phyloP scores from a whole-genome alignment of 2,329 filamentous ascomycete genomes.

The Rhynchosporium secalis region DNA sequence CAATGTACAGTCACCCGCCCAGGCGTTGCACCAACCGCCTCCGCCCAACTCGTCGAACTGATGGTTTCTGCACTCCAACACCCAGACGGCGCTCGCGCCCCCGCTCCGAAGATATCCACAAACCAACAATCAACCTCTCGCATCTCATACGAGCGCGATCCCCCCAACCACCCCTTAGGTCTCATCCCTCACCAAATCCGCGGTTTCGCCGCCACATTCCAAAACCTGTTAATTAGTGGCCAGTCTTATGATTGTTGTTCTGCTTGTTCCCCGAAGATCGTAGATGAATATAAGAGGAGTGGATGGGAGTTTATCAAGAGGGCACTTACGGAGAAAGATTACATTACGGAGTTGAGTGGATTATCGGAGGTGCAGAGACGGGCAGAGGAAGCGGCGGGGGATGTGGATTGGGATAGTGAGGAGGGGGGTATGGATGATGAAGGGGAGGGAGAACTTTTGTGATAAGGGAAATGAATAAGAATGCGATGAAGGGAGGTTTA shows the following conservation, averaged over 20 bases:
- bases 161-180: slow-evolving; percentile 60
- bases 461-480: slow-evolving; percentile 6
- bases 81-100: slow-evolving; percentile 65
- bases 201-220: slow-evolving; percentile 73
- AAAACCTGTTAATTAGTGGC: slow-evolving; percentile 71
- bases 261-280: slow-evolving; percentile 71
- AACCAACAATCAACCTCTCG: slow-evolving; percentile 41
- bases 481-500: neutral
- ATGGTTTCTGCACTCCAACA: slow-evolving; percentile 87
- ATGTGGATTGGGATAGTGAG: slow-evolving; percentile 64
- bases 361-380: slow-evolving; percentile 68
- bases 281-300: slow-evolving; percentile 64
- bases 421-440: slow-evolving; percentile 55
- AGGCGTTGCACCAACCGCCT: slow-evolving; percentile 88
- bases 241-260: slow-evolving; percentile 79
- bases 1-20: slow-evolving; percentile 97
- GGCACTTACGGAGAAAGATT: slow-evolving; percentile 73
- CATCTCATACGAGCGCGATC: slow-evolving; percentile 53
- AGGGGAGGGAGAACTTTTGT: slow-evolving; percentile 39
- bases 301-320: slow-evolving; percentile 77
- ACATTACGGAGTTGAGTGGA: slow-evolving; percentile 74
- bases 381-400: slow-evolving; percentile 49
- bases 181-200: slow-evolving; percentile 79
- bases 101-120: slow-evolving; percentile 48
- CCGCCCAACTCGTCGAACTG: slow-evolving; percentile 85